Conservation (phyloP, 768 basidiomycete species). For the Psilocybe subaeruginosa region DNA sequence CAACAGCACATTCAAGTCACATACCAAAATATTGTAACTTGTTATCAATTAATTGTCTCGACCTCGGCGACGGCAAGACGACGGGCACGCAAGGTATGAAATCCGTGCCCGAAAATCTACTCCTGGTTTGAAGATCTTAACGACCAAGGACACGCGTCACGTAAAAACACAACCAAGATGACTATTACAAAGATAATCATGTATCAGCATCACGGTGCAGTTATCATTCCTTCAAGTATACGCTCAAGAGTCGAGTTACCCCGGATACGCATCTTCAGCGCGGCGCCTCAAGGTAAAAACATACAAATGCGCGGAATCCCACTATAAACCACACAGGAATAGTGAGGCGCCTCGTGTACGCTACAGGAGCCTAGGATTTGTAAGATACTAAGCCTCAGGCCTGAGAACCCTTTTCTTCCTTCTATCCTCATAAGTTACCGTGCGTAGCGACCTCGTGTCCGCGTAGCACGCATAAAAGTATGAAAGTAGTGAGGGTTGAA, state of each 20-base stretch:
- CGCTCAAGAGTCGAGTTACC: slow-evolving; percentile 1
- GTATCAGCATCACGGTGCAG: not conserved
- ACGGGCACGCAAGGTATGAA: not conserved
- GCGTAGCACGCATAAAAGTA: not conserved
- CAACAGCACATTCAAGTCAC: not conserved
- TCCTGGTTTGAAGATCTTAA: not conserved
- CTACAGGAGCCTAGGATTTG: not conserved
- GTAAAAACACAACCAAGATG: not conserved
- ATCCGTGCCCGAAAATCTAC: not conserved
- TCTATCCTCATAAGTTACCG: not conserved
- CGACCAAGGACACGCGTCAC: not conserved
- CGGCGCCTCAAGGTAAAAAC: slow-evolving; percentile 11
- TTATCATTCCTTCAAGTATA: not conserved
- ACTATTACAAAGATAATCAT: not conserved
- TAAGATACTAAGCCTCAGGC: not conserved
- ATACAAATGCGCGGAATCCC: slow-evolving; percentile 8
- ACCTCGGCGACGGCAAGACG: not conserved
- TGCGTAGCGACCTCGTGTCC: not conserved
- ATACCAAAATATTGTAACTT: not conserved
- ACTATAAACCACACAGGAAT: not conserved
- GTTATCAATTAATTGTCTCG: not conserved
- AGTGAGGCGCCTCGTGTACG: slow-evolving; percentile 12
- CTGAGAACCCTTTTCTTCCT: not conserved
- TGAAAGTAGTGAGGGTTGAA: not conserved
- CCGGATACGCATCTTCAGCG: slow-evolving; percentile 11